A percentile compares a stretch with the other conserved stretches of the same genome.
These are phyloP conservation scores for Salvia rosmarinus DNA, from an alignment of 257 asterid genomes.

Conservation along the genomic window DNA sequence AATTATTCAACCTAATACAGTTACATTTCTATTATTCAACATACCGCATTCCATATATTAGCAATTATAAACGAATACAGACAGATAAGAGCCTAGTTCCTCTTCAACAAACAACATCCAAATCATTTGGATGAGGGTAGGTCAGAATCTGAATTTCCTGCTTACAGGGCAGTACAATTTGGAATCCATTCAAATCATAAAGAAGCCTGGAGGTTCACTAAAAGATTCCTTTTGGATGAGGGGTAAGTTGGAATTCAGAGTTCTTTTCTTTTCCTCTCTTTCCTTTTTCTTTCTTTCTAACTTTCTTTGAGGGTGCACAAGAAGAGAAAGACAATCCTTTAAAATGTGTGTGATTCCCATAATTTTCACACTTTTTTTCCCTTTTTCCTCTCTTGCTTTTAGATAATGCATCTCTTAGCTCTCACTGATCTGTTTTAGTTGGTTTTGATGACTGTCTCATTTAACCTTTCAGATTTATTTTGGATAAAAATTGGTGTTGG, in stretches of 20 bases:
- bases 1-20: too few relatives aligned
- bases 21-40: background rate
- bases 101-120: background rate
- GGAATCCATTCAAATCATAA: conserved; percentile 89
- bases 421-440: background rate
- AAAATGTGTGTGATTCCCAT: background rate
- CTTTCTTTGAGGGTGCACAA: too few relatives aligned
- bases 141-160: background rate
- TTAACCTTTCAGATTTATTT: conserved; percentile 65
- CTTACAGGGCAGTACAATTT: conserved; percentile 89
- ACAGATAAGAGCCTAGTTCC: background rate
- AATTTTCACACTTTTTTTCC: background rate
- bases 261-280: background rate
- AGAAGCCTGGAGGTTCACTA: conserved; percentile 90
- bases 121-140: background rate
- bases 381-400: background rate
- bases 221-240: conserved; percentile 68
- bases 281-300: background rate
- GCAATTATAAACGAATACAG: too few relatives aligned
- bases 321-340: too few relatives aligned
- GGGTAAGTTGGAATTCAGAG: background rate
- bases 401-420: background rate
- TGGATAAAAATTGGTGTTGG: conserved; percentile 98
- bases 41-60: too few relatives aligned
- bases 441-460: background rate